Conservation (phyloP, 805 yeast species). For the Suhomyces tanzawaensis region DNA sequence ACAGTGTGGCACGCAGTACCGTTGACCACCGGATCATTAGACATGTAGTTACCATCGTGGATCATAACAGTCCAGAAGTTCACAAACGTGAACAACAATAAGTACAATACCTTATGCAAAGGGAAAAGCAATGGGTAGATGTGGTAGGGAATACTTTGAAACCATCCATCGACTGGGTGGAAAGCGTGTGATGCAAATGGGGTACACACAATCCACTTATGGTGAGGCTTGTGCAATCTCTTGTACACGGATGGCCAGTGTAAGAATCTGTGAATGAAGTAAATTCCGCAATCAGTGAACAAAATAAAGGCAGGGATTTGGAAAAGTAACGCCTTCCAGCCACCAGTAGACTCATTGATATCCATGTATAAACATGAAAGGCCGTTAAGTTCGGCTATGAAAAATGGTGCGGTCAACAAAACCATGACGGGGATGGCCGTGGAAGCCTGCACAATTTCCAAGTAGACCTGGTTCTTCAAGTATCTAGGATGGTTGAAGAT, state of each 20-base stretch:
- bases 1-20: slow-evolving; percentile 99
- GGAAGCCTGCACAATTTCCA: slow-evolving; percentile 78
- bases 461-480: slow-evolving; percentile 84
- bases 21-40: slow-evolving; percentile 89
- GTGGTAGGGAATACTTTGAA: slow-evolving; percentile 92
- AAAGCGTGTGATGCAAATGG: slow-evolving; percentile 98
- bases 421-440: slow-evolving; percentile 91
- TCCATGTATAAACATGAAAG: slow-evolving; percentile 74
- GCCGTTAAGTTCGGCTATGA: slow-evolving; percentile 79
- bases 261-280: slow-evolving; percentile 85
- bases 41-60: slow-evolving; percentile 95
- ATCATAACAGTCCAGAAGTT: slow-evolving; percentile 99
- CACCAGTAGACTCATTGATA: slow-evolving; percentile 61
- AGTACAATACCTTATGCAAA: slow-evolving; percentile 80
- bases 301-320: slow-evolving; percentile 80
- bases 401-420: slow-evolving; percentile 83
- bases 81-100: slow-evolving; percentile 81
- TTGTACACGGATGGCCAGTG: slow-evolving; percentile 93
- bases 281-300: slow-evolving; percentile 93
- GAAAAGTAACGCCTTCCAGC: slow-evolving; percentile 57
- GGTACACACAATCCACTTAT: slow-evolving; percentile 98
- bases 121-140: slow-evolving; percentile 90
- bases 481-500: slow-evolving; percentile 95
- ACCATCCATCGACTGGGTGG: slow-evolving; percentile 97
- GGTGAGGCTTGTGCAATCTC: slow-evolving; percentile 91